These are phyloP conservation scores for Talaromyces sp. DNA, from an alignment of 2,329 filamentous ascomycete species.

Conservation along the genomic window DNA sequence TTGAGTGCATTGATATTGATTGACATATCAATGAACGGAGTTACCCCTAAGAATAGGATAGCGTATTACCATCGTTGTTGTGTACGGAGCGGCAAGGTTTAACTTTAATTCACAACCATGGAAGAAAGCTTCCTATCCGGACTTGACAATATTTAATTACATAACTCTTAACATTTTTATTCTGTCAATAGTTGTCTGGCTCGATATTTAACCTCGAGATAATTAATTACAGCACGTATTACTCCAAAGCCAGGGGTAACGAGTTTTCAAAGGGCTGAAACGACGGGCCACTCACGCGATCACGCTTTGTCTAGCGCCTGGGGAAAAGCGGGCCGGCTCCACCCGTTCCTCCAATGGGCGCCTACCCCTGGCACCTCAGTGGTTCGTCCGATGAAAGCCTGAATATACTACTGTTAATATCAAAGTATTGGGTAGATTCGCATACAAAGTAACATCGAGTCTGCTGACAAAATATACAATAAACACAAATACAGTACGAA, in stretches of 20 bases:
- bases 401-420: neutral
- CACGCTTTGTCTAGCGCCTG: neutral
- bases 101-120: neutral
- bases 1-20: neutral
- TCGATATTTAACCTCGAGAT: too few relatives aligned
- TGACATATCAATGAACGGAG: neutral
- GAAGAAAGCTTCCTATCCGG: too few relatives aligned
- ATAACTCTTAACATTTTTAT: too few relatives aligned
- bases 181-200: too few relatives aligned
- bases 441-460: too few relatives aligned
- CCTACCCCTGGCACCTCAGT: neutral
- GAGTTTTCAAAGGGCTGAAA: neutral
- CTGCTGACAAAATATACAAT: too few relatives aligned
- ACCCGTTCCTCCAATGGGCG: neutral
- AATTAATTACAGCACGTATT: too few relatives aligned
- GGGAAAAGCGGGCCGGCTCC: neutral
- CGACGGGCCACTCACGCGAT: neutral
- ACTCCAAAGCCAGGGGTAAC: neutral
- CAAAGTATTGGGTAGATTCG: too few relatives aligned
- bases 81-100: neutral
- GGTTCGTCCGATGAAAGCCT: neutral
- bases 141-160: too few relatives aligned
- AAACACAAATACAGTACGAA: too few relatives aligned
- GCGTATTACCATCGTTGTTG: neutral
- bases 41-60: neutral